Base-by-base conservation (phyloP, 2,329 filamentous ascomycete genomes). In the Dactylellina drechsleri region DNA sequence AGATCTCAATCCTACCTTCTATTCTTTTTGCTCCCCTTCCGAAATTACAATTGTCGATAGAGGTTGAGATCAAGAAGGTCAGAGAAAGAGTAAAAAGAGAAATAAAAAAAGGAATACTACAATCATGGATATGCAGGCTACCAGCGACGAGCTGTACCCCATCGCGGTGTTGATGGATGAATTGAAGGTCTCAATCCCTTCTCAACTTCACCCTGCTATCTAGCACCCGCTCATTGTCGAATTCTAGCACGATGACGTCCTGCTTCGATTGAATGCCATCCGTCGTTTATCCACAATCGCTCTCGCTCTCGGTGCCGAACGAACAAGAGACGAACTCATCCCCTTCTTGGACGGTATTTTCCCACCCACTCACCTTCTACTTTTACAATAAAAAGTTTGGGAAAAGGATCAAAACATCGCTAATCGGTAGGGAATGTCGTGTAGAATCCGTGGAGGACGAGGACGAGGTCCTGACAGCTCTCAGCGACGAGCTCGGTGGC, bases 81-180 rank as follows among this genome's bases (percentile, higher is more conserved):
- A 23, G 31, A 36, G 31, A 36, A 7, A 36, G 31, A 36, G 31
- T 36, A 36, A 36, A 36, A 36, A 36, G 10, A 7, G 6, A 36
- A 4, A 36, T 4, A 36, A 36, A 36, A 36, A 36, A 26, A 53
- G 50, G 31, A 36, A 36, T 36, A 36, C 31, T 36, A 36, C 31
- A 36, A 41, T 26, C 68, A 80, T 80, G 79, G 79, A 80, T 77
- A 76, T 77, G 58, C 74, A 77, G 64, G 76, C 78, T 84, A 89
- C 94, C 86, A 96, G 91, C 84, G 95, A 99, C 85, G 96, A 98
- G 90, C 93, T 99, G 81, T 99, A 98, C 84, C 95, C 95, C 83
- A 99, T 99, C 86, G 95, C 96, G 82, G 95, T 99, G 80, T 90
- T 99, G 84, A 99, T 99, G 84, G 95, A 99, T 84, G 95, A 99